Evolutionary conservation across 176 grass and related monocot species (phyloP).

Genomic region (Tillandsia leiboldiana): DNA sequence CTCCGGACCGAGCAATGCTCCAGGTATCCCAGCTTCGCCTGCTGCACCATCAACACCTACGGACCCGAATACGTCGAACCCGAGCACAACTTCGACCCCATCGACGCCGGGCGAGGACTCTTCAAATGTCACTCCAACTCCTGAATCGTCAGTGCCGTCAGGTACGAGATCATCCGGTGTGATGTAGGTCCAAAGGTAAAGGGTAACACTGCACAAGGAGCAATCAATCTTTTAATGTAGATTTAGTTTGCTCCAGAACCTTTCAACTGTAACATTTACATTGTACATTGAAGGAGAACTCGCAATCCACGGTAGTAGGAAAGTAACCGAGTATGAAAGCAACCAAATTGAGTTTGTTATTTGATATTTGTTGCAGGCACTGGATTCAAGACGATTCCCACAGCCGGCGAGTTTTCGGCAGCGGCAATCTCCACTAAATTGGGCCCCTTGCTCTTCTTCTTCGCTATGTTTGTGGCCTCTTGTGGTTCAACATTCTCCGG

Average conservation of each 20-base stretch:
- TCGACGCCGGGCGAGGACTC: constrained; percentile 1
- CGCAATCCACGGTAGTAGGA: not conserved
- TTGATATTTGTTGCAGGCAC: constrained; percentile 6
- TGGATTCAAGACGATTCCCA: constrained; percentile 20
- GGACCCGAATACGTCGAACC: constrained; percentile 1
- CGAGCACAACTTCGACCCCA: not conserved
- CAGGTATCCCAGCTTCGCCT: not conserved
- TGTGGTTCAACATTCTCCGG: not conserved
- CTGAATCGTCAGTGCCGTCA: too few relatives aligned
- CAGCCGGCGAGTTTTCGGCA: not conserved
- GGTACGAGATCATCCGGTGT: too few relatives aligned
- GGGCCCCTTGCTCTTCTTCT: constrained; percentile 8
- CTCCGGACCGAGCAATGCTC: not conserved
- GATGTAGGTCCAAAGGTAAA: too few relatives aligned
- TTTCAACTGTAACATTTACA: not conserved
- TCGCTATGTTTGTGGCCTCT: constrained; percentile 22
- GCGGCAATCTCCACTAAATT: not conserved
- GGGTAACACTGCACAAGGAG: constrained; percentile 11
- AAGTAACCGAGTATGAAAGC: not conserved
- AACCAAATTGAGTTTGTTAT: not conserved
- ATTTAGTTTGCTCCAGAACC: not conserved
- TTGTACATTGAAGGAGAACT: not conserved
- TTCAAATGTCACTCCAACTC: constrained; percentile 6
- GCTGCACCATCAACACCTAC: constrained; percentile 14
- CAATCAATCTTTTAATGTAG: not conserved